Conservation (phyloP, 1,284 basidiomycete genomes). For the Lentinus polychrous region DNA sequence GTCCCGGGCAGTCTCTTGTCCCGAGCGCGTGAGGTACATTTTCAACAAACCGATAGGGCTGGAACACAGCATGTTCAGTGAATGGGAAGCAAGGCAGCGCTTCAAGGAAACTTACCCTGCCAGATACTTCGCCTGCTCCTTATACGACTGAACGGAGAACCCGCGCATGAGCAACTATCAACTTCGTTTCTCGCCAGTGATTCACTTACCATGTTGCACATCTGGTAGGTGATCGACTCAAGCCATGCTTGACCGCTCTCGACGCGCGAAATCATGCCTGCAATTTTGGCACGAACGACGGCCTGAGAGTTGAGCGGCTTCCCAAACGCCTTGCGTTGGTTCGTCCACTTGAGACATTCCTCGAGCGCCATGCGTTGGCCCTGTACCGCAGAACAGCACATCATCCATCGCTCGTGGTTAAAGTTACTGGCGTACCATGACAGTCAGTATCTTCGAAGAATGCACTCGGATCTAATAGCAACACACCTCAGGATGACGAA, state of each 20-base stretch:
- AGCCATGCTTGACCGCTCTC: slow-evolving; percentile 84
- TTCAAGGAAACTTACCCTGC: slow-evolving; percentile 27
- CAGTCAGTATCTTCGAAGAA: neutral
- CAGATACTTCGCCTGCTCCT: slow-evolving; percentile 33
- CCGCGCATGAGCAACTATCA: neutral
- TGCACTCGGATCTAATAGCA: neutral
- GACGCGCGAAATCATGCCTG: slow-evolving; percentile 77
- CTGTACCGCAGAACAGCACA: slow-evolving; percentile 57
- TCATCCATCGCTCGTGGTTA: slow-evolving; percentile 70
- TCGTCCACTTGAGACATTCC: slow-evolving; percentile 74
- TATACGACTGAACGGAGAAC: slow-evolving; percentile 27
- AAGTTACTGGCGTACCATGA: slow-evolving; percentile 40
- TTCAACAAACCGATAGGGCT: slow-evolving; percentile 26
- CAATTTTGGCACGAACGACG: slow-evolving; percentile 81
- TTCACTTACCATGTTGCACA: slow-evolving; percentile 72
- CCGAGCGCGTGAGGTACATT: slow-evolving; percentile 24
- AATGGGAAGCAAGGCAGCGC: neutral
- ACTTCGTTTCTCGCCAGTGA: neutral
- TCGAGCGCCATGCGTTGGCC: slow-evolving; percentile 55
- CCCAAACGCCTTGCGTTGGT: slow-evolving; percentile 80
- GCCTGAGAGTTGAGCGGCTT: slow-evolving; percentile 79
- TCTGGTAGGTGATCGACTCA: slow-evolving; percentile 87
- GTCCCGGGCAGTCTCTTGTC: slow-evolving; percentile 31
- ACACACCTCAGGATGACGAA: slow-evolving; percentile 66
- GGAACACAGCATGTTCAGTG: neutral